Evolutionary conservation across 2,329 filamentous ascomycete species (phyloP).

Genomic region (Claviceps lovelessii): DNA sequence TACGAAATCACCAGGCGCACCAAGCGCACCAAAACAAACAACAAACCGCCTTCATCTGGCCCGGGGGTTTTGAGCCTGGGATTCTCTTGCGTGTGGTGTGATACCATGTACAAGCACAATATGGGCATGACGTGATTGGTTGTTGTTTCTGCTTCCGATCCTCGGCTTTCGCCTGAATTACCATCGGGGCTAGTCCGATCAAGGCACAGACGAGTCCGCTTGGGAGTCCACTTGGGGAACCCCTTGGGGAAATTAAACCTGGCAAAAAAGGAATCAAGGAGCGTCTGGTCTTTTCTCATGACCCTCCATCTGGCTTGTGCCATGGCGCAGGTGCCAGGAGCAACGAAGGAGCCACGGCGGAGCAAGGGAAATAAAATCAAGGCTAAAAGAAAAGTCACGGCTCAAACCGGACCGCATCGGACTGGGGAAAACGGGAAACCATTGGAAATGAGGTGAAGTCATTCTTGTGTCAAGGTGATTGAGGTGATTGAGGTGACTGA

Average conservation of each 20-base stretch:
- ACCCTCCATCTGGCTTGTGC: background rate
- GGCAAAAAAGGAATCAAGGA: no score
- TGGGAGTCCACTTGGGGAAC: background rate
- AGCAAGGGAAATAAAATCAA: background rate
- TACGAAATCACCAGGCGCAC: background rate
- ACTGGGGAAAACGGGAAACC: no score
- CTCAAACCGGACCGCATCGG: background rate
- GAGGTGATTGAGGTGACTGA: background rate
- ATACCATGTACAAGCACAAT: background rate
- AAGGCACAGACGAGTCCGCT: background rate
- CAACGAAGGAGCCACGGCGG: background rate
- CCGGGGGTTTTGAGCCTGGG: no score
- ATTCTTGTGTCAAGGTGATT: conserved; percentile 3
- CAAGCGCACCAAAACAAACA: background rate
- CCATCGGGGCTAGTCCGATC: background rate
- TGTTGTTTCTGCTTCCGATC: background rate
- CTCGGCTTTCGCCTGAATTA: background rate
- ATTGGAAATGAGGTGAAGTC: conserved; percentile 6
- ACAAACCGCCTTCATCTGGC: background rate
- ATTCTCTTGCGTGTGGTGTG: no score
- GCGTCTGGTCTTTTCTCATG: background rate
- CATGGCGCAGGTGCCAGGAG: background rate
- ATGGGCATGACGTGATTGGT: no score
- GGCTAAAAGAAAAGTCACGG: background rate
- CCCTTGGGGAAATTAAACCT: no score